Evolutionary conservation across 2,329 filamentous ascomycete genomes (phyloP).

Genomic region (Fusarium sp.): DNA sequence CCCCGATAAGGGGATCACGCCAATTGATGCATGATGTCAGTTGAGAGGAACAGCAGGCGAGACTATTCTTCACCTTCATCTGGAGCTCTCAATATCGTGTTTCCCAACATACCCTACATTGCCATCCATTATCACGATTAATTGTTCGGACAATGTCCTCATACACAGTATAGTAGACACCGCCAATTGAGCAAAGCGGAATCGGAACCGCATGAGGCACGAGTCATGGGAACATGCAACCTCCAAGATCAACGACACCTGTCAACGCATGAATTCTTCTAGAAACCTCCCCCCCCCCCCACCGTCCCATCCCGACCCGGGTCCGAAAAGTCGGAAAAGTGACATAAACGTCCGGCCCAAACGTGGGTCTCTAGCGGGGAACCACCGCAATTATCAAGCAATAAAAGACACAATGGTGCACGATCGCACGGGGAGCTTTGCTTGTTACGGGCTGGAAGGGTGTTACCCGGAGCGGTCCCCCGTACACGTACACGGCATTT

Average conservation of each 20-base stretch:
- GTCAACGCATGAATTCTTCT: neutral
- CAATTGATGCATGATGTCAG: neutral
- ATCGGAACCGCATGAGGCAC: neutral
- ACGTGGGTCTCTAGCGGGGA: conserved; percentile 2
- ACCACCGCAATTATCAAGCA: neutral
- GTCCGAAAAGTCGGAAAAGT: neutral
- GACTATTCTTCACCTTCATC: neutral
- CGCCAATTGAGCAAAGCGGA: neutral
- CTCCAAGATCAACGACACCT: neutral
- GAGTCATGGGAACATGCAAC: neutral
- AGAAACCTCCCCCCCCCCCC: neutral
- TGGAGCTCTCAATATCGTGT: neutral
- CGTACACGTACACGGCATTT: neutral
- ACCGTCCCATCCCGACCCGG: neutral
- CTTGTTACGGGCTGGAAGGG: neutral
- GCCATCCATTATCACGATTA: neutral
- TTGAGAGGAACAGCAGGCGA: neutral
- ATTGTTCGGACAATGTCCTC: neutral
- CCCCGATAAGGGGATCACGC: conserved; percentile 2
- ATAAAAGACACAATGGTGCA: neutral
- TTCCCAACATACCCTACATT: neutral
- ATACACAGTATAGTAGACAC: neutral
- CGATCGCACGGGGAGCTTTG: neutral
- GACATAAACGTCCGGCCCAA: conserved; percentile 1
- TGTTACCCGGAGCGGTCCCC: neutral